These are phyloP conservation scores for Citrus trifoliata DNA, from an alignment of 345 rosid genomes.

Conservation along the genomic window DNA sequence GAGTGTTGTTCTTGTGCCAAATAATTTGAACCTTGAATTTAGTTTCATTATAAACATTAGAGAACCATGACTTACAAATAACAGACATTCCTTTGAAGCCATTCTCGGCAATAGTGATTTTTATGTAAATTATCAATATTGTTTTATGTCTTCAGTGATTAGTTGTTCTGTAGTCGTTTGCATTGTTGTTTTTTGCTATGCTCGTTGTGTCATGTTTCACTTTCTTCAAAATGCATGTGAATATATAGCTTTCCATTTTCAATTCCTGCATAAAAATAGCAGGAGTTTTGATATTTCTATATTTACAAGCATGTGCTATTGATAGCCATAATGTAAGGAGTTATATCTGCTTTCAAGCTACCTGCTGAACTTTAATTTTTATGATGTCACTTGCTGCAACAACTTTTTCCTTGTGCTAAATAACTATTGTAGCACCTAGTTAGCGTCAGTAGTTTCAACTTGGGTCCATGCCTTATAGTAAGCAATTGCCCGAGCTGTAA, in stretches of 20 bases:
- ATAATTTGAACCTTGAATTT: neutral
- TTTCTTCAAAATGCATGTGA: neutral
- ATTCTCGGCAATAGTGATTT: neutral
- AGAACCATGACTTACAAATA: neutral
- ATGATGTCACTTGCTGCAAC: neutral
- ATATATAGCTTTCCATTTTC: neutral
- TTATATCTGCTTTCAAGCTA: neutral
- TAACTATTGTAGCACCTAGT: neutral
- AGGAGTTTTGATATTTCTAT: neutral
- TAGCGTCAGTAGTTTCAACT: neutral
- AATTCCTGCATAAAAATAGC: neutral
- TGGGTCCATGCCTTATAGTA: neutral
- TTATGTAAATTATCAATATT: neutral
- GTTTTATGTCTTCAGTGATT: neutral
- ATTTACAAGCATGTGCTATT: neutral
- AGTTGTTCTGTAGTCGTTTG: neutral
- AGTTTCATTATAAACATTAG: neutral
- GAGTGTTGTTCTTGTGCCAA: neutral
- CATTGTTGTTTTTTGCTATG: neutral
- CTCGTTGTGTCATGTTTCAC: neutral
- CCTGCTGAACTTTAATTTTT: neutral
- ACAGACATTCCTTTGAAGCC: neutral
- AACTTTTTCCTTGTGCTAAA: neutral
- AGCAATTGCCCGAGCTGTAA: neutral
- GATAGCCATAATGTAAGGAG: no score